Base-by-base conservation (phyloP, 495 filamentous ascomycete species). In the Pyronema domesticum region DNA sequence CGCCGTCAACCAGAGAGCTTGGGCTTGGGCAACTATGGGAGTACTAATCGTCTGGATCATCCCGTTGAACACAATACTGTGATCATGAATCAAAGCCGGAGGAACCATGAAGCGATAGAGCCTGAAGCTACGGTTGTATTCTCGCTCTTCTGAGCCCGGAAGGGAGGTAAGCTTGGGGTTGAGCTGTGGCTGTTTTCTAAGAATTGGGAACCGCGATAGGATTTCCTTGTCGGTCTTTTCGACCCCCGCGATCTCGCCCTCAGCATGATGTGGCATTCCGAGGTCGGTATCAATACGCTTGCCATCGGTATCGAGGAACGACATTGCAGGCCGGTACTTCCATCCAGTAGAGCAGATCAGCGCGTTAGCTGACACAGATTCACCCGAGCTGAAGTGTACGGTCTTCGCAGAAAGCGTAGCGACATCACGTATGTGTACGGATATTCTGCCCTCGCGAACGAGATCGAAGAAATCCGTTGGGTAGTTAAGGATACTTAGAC, bases 91-190 rank as follows among this genome's bases (percentile, higher is more conserved):
- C 39, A 67, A 56, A 1, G 49, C 37, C 0, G 81, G 71, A 0
- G 85, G 83, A 0, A 81, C 74, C 63, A 89, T 77, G 67, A 87
- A 87, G 52, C 76, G 80, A 58, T 81, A 75, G 2, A 89, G 70
- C 0, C 71, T 72, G 65, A 71, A 76, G n/a, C 50, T 37, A 48
- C 56, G 19, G 56, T 67, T 35, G 35, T 51, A 51, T 43, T 60
- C 37, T 10, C 33, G 51, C 37, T 6, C 49, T 45, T 19, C 49
- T 36, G 36, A 55, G 8, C 58, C 56, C 13, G 59, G 62, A 7
- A 69, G 63, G 30, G 66, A 68, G 33, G 47, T 58, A 55, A 62
- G 70, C 13, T 60, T 54, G 3, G 61, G 59, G 36, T 71, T 70
- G 14, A 58, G 55, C n/a, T 43, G 19, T 3, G 71, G 73, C 18